Evolutionary conservation across 164 flowering plant species (phyloP).

Genomic region (Platanus orientalis): DNA sequence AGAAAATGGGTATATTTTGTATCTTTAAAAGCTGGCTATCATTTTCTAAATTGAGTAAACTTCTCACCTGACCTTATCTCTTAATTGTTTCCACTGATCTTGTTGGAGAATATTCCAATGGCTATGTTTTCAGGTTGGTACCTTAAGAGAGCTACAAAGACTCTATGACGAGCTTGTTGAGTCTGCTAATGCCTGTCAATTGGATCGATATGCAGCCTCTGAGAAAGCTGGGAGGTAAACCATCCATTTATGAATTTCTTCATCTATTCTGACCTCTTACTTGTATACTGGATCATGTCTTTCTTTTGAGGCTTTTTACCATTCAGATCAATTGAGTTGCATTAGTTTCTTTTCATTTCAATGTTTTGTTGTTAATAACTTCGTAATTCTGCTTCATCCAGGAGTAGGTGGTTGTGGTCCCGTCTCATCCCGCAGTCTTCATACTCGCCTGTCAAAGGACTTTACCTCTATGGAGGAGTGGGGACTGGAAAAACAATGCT

Average conservation of each 20-base stretch:
- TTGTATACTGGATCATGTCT: not conserved
- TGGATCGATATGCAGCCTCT: constrained; percentile 69
- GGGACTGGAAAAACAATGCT: constrained; percentile 99
- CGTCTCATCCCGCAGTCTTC: constrained; percentile 72
- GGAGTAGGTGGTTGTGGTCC: constrained; percentile 97
- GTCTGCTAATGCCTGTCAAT: constrained; percentile 61
- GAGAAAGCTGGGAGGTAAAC: constrained; percentile 65
- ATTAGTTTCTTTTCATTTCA: not conserved
- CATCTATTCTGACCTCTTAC: not conserved
- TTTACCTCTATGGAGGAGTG: constrained; percentile 97
- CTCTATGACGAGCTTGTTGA: constrained; percentile 87
- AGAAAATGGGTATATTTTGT: not conserved
- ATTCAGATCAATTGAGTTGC: not conserved
- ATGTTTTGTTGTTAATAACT: constrained; percentile 1
- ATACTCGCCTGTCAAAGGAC: constrained; percentile 78
- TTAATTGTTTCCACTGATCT: not conserved
- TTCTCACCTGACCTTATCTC: not conserved
- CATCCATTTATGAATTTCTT: not conserved
- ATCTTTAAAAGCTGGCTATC: not conserved
- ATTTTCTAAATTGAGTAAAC: not conserved
- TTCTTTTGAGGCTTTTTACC: not conserved
- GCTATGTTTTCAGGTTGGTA: constrained; percentile 49
- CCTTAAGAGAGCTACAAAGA: constrained; percentile 82
- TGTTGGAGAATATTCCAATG: constrained; percentile 9
- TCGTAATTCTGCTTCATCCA: constrained; percentile 24